These are phyloP conservation scores for Theobroma cacao DNA, from an alignment of 345 rosid species.

Conservation along the genomic window DNA sequence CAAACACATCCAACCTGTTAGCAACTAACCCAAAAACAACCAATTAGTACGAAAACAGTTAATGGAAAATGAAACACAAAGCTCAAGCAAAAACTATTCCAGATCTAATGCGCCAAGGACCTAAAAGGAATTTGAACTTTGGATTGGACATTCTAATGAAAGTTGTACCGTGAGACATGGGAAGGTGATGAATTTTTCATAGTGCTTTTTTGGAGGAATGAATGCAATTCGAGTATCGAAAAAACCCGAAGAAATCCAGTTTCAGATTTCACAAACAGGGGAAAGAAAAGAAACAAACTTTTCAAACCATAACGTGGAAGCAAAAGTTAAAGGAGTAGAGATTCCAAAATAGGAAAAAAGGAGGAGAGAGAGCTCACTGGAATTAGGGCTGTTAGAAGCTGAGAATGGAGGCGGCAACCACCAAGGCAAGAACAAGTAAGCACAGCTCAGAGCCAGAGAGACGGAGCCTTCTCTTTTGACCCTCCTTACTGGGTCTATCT, in stretches of 20 bases:
- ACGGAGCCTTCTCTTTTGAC: not conserved
- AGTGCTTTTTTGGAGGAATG: not conserved
- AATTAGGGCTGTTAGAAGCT: not conserved
- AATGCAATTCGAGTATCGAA: not conserved
- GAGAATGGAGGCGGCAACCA: not conserved
- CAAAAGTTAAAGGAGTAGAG: not conserved
- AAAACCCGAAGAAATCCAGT: not conserved
- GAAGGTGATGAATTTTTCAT: not conserved
- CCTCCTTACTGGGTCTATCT: not conserved
- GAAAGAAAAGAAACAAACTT: not conserved
- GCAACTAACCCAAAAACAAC: not conserved
- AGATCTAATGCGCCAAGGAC: conserved; percentile 1
- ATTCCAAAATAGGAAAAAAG: not conserved
- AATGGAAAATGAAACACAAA: not conserved
- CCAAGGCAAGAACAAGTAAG: not conserved
- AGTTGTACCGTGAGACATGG: not conserved
- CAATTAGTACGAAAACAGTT: not conserved
- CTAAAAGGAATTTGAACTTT: not conserved
- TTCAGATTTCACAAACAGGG: not conserved
- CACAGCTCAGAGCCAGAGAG: conserved; percentile 1
- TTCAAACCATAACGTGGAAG: not conserved
- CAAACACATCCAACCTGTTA: not conserved
- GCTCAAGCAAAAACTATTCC: not conserved
- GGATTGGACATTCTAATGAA: not conserved
- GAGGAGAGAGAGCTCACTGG: not conserved